phyloP scores from a whole-genome alignment of 1,284 basidiomycete genomes.

The Rhodotorula sp. region DNA sequence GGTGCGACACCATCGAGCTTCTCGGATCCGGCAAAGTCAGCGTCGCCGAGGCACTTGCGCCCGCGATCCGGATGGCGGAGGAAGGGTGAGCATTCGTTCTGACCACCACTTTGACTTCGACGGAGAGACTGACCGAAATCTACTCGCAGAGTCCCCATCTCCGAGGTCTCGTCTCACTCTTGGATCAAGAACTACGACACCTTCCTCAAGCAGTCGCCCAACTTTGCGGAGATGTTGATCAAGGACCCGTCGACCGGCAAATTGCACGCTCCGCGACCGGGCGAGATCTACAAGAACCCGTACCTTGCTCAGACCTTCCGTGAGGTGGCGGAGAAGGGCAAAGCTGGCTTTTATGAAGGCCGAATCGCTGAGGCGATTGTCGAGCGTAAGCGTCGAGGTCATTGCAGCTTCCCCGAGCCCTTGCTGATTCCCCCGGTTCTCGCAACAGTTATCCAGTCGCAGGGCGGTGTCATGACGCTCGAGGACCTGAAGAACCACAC shows the following conservation, averaged over 20 bases:
- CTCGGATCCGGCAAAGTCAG: slow-evolving; percentile 80
- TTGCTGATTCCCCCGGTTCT: neutral
- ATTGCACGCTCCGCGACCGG: slow-evolving; percentile 57
- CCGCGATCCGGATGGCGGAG: slow-evolving; percentile 53
- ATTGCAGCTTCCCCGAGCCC: neutral
- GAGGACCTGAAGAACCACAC: slow-evolving; percentile 78
- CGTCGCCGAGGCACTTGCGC: slow-evolving; percentile 77
- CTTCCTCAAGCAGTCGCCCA: slow-evolving; percentile 31
- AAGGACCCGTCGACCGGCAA: slow-evolving; percentile 56
- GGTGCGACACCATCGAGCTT: slow-evolving; percentile 80
- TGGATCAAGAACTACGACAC: slow-evolving; percentile 31
- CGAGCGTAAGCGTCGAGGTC: slow-evolving; percentile 60
- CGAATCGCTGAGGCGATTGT: slow-evolving; percentile 85
- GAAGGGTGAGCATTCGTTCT: slow-evolving; percentile 36
- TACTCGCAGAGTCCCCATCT: slow-evolving; percentile 31
- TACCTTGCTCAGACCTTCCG: slow-evolving; percentile 81
- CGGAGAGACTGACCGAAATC: neutral
- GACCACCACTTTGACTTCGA: slow-evolving; percentile 56
- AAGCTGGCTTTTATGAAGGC: slow-evolving; percentile 89
- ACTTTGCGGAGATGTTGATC: slow-evolving; percentile 70
- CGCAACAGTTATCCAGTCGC: slow-evolving; percentile 54
- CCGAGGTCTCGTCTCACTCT: slow-evolving; percentile 28
- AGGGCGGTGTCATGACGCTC: slow-evolving; percentile 86
- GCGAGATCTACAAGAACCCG: slow-evolving; percentile 54
- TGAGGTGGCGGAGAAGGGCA: slow-evolving; percentile 72